Percentiles rank a stretch among this genome's conserved stretches.
Evolutionary conservation across 768 basidiomycete species (phyloP).

Genomic region (Pisolithus orientalis): DNA sequence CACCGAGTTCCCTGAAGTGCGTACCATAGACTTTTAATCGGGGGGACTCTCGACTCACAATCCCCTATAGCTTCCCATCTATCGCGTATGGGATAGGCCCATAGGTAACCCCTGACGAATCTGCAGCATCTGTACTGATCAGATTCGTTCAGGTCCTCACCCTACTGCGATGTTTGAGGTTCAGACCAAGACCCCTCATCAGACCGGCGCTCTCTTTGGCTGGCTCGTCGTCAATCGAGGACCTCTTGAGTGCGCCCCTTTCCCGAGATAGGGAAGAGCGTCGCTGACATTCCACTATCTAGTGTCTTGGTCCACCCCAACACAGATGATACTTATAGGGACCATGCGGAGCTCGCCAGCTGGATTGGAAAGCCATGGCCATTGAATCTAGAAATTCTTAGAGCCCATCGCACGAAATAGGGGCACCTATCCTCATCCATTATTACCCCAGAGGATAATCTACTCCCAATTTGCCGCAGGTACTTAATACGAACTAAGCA

Average conservation of each 20-base stretch:
- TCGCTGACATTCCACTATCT: not conserved
- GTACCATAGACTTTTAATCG: not conserved
- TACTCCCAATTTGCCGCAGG: too few species aligned
- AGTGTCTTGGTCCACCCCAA: slow-evolving; percentile 72
- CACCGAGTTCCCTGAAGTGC: slow-evolving; percentile 65
- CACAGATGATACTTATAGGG: slow-evolving; percentile 46
- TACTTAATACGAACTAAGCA: too few species aligned
- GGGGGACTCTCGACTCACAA: not conserved
- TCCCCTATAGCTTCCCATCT: slow-evolving; percentile 47
- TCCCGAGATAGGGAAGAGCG: not conserved
- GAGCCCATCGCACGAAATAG: slow-evolving; percentile 2
- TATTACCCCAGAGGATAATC: too few species aligned
- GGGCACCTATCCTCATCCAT: too few species aligned
- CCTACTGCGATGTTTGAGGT: slow-evolving; percentile 70
- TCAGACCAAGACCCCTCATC: slow-evolving; percentile 58
- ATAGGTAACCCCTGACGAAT: slow-evolving; percentile 38
- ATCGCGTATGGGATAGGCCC: slow-evolving; percentile 55
- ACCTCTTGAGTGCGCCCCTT: slow-evolving; percentile 57
- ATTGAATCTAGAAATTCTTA: slow-evolving; percentile 38
- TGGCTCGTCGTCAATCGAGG: slow-evolving; percentile 66
- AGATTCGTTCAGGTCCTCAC: slow-evolving; percentile 46
- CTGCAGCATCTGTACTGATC: not conserved
- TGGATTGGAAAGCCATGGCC: slow-evolving; percentile 68
- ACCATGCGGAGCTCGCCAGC: slow-evolving; percentile 56
- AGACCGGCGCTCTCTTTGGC: slow-evolving; percentile 63